Percentiles rank a stretch among this genome's conserved stretches.
These are phyloP conservation scores for Colletotrichum orbiculare DNA, from an alignment of 2,329 filamentous ascomycete species.

Conservation along the genomic window DNA sequence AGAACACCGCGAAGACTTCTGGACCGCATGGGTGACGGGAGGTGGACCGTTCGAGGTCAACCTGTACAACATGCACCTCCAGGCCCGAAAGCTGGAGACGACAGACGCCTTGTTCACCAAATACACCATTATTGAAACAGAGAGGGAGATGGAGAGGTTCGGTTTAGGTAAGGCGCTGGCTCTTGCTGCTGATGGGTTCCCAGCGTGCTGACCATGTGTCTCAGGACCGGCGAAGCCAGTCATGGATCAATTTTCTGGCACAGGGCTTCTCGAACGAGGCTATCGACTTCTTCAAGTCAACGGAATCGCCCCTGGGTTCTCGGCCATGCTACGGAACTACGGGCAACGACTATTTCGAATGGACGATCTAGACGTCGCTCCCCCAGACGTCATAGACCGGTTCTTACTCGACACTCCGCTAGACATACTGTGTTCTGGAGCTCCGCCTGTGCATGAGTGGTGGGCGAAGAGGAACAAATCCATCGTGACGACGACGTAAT, in stretches of 20 bases:
- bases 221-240: slow-evolving; percentile 2
- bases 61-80: slow-evolving; percentile 24
- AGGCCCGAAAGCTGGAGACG: slow-evolving; percentile 26
- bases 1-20: slow-evolving; percentile 15
- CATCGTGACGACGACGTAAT: background rate
- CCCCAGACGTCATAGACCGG: slow-evolving; percentile 18
- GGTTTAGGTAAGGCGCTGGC: slow-evolving; percentile 9
- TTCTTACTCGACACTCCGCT: slow-evolving; percentile 27
- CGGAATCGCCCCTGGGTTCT: slow-evolving; percentile 2
- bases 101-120: slow-evolving; percentile 11
- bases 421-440: slow-evolving; percentile 23
- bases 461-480: slow-evolving; percentile 16
- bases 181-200: background rate
- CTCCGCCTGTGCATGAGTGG: slow-evolving; percentile 16
- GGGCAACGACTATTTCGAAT: slow-evolving; percentile 3
- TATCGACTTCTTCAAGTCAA: background rate
- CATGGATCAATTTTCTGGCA: background rate
- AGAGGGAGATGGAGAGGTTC: slow-evolving; percentile 22
- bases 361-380: slow-evolving; percentile 1
- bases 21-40: slow-evolving; percentile 10
- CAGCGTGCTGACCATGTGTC: background rate
- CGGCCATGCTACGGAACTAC: slow-evolving; percentile 5
- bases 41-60: slow-evolving; percentile 25
- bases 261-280: slow-evolving; percentile 14
- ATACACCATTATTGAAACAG: slow-evolving; percentile 8